phyloP scores from a whole-genome alignment of 768 basidiomycete species.

The Pulveroboletus sp. region DNA sequence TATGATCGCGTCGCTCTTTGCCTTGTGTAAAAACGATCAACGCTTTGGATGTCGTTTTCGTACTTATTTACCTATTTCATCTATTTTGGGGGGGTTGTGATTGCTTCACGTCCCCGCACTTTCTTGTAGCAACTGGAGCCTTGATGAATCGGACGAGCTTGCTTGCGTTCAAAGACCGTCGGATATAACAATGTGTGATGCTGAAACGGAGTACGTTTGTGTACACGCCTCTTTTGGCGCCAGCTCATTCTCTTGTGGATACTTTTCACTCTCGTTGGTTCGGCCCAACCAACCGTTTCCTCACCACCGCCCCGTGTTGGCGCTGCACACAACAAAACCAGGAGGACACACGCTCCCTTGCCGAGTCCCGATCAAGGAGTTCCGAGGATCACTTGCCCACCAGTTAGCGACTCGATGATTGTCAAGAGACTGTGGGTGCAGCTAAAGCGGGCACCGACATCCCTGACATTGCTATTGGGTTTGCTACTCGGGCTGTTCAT shows the following conservation, averaged over 20 bases:
- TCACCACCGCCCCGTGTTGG: neutral
- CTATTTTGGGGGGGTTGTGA: neutral
- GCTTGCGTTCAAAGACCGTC: too few relatives aligned
- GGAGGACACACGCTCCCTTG: neutral
- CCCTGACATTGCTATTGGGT: slow-evolving; percentile 55
- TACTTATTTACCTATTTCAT: neutral
- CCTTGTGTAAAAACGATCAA: neutral
- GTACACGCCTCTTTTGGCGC: neutral
- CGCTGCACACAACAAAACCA: neutral
- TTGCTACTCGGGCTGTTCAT: slow-evolving; percentile 57
- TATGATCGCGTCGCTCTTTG: neutral
- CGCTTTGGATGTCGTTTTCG: neutral
- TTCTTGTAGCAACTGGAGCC: neutral
- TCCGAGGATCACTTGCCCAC: neutral
- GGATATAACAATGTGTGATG: too few relatives aligned
- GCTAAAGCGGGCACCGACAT: slow-evolving; percentile 47
- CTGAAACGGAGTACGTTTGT: too few relatives aligned
- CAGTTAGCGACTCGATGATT: slow-evolving; percentile 21
- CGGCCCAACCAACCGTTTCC: neutral
- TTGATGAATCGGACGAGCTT: neutral
- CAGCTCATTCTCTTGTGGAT: neutral
- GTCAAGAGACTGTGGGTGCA: slow-evolving; percentile 25
- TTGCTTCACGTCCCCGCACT: neutral
- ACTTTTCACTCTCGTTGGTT: too few relatives aligned
- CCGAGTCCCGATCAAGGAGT: neutral